Percentiles rank a stretch among this genome's conserved stretches.
Evolutionary conservation across 1,284 basidiomycete genomes (phyloP).

Genomic region (Athelia sp.): DNA sequence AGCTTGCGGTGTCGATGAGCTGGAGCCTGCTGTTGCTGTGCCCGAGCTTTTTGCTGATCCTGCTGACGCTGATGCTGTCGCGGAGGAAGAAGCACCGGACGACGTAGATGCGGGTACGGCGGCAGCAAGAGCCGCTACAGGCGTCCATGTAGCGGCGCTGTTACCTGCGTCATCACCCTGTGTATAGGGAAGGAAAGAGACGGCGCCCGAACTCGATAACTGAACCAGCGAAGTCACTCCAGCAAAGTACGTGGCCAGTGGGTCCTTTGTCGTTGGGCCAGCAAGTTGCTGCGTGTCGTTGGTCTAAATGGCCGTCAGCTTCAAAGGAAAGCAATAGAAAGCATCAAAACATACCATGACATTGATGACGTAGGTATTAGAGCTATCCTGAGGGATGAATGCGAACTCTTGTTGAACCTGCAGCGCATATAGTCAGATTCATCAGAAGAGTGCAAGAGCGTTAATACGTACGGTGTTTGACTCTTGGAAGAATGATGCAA

Average conservation of each 20-base stretch:
- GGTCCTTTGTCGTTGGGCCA: conserved; percentile 65
- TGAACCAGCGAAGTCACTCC: conserved; percentile 71
- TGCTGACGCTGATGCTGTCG: neutral
- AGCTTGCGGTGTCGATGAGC: too few species aligned
- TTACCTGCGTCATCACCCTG: conserved; percentile 40
- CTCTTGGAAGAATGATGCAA: conserved; percentile 71
- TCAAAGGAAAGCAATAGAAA: neutral
- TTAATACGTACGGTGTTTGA: conserved; percentile 35
- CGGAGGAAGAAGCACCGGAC: neutral
- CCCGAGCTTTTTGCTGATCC: neutral
- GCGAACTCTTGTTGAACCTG: conserved; percentile 78
- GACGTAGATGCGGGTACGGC: conserved; percentile 20
- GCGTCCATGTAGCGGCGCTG: conserved; percentile 44
- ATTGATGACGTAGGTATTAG: conserved; percentile 75
- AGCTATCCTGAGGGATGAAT: conserved; percentile 80
- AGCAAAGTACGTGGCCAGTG: conserved; percentile 68
- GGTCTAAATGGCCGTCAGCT: conserved; percentile 30
- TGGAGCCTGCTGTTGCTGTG: too few species aligned
- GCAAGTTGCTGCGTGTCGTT: conserved; percentile 75
- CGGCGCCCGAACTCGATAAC: conserved; percentile 59
- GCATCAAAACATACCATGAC: conserved; percentile 45
- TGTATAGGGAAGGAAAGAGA: conserved; percentile 67
- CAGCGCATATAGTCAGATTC: neutral
- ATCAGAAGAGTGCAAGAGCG: too few species aligned
- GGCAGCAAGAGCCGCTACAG: conserved; percentile 31